Evolutionary conservation across 2,329 filamentous ascomycete species (phyloP), one percentile per base, ranked within the genome.

Genomic region (Endocalyx cinctus): DNA sequence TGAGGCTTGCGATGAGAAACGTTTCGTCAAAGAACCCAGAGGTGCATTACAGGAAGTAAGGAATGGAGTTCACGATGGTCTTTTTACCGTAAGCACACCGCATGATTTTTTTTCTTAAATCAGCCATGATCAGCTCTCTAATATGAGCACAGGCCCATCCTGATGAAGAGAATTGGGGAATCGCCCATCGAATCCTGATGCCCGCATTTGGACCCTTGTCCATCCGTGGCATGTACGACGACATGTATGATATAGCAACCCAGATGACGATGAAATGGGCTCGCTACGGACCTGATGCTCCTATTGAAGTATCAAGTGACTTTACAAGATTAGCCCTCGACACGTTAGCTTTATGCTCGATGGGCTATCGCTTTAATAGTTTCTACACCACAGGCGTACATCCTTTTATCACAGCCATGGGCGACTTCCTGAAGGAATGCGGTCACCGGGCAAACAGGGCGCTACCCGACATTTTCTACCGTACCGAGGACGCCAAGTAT

Each of bases 341-440:
- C 51, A 83, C 82, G 0, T 69, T 88, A 7, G 80, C 79, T 2
- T 67, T 88, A 3, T 83, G 81, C 54, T 66, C 76, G n/a, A 82
- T 85, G 77, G 74, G 74, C 23, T 82, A 70, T 38, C 77, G 83
- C 13, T 87, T 87, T 67, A 87, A 87, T 58, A 81, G 75, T 1
- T 87, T 81, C 57, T 88, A 87, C 51, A 67, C 69, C 17, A 73
- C 84, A 11, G 66, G 77, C 7, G 62, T 82, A 54, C 84, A 88
- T 44, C 82, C 82, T 0, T 87, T 88, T 46, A 68, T 87, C 25
- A 55, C 68, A 27, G 74, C 79, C 20, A 86, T 87, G 82, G 67
- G 67, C 2, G 67, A 68, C n/a, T 74, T 83, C 34, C 62, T 88
- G 2, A 48, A 56, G 10, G 77, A 80, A 40, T 72, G 69, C 5